phyloP scores from a whole-genome alignment of 2,329 filamentous ascomycete genomes.

The Diaporthe vexans region DNA sequence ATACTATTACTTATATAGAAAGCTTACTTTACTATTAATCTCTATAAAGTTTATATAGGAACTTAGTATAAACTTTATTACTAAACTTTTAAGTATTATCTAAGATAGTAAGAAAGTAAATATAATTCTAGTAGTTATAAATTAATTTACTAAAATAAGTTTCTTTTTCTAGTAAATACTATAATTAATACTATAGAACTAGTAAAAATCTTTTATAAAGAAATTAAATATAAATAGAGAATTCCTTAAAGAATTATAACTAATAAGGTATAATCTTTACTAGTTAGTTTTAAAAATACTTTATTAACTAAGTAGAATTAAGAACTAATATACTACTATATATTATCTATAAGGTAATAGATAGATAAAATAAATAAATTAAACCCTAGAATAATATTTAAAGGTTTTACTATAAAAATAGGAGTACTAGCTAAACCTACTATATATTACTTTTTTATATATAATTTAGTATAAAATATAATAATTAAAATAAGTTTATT shows the following conservation, averaged over 20 bases:
- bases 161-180: not conserved
- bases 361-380: not conserved
- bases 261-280: not conserved
- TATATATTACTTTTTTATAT: not conserved
- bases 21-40: not conserved
- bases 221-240: not conserved
- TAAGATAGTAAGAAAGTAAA: not conserved
- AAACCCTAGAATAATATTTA: not conserved
- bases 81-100: not conserved
- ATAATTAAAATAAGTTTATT: not conserved
- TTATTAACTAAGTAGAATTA: not conserved
- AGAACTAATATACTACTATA: not conserved
- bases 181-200: not conserved
- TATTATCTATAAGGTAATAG: not conserved
- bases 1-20: not conserved
- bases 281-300: not conserved
- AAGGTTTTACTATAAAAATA: too few species aligned
- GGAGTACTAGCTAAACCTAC: not conserved
- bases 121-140: not conserved
- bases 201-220: not conserved
- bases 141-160: not conserved
- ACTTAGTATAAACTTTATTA: not conserved
- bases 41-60: not conserved
- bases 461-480: not conserved
- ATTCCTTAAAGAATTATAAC: not conserved